Evolutionary conservation across 116 monocot species (phyloP), one percentile per base, ranked within the genome.

Genomic region (Zostera marina): DNA sequence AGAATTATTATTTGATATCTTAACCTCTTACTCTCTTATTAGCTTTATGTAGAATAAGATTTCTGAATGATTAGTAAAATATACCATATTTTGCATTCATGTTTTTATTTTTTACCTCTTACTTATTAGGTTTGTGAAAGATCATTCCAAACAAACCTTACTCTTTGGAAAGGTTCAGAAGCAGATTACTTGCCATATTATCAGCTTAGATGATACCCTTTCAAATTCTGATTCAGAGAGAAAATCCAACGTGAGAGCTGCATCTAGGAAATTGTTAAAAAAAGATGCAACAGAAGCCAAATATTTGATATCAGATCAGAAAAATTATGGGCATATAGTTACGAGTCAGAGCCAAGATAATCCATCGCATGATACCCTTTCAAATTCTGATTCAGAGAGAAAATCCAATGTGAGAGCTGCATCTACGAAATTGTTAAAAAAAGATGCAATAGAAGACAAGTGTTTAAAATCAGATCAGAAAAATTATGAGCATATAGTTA

Each of bases 81-180:
- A 47, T 16, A 11, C 47, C 22, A 4, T 53, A 7, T 2, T 53
- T 12, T 53, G 20, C 9, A 21, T 53, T 53, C 6, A 2, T 32
- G 32, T 38, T 72, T 21, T 66, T 53, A 39, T 44, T 54, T 7
- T n/a, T 48, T 22, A 45, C 55, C 22, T 64, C 4, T 32, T 32
- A 52, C 57, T 16, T 70, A 15, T 54, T 48, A 91, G 90, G 52
- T 91, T 91, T 81, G 76, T 81, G 3, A 66, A 70, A 26, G 64
- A 42, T 10, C 85, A 73, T 63, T 77, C 79, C 11, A 76, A 77
- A 21, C 76, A 76, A 77, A 73, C 22, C 54, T 46, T 91, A 17
- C 15, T 52, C 16, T 91, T 91, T 68, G 90, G 90, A 26, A 81
- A 76, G 64, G 67, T 81, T 22, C 47, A 90, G 58, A 90, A 90